Evolutionary conservation across 169 alveolate genomes (phyloP).

Genomic region (Plasmodium vinckei): DNA sequence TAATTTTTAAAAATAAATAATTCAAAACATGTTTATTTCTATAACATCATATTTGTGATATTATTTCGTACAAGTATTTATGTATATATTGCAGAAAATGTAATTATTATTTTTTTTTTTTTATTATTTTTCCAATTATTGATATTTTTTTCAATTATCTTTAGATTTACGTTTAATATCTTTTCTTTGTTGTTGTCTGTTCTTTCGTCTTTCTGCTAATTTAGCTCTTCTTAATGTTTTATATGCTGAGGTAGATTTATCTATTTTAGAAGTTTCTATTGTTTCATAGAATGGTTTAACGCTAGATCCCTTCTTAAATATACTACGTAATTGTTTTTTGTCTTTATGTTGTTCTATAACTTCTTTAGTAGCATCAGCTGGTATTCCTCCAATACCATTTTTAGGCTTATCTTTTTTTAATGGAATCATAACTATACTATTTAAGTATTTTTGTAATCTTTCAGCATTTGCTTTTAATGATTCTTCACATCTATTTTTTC

Average conservation of each 20-base stretch:
- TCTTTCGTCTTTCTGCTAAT: slow-evolving; percentile 47
- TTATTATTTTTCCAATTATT: background rate
- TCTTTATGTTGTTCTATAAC: slow-evolving; percentile 78
- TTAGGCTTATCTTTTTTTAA: slow-evolving; percentile 93
- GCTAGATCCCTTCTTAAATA: slow-evolving; percentile 40
- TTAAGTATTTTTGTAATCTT: slow-evolving; percentile 95
- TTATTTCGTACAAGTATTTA: background rate
- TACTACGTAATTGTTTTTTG: slow-evolving; percentile 75
- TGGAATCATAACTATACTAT: slow-evolving; percentile 96
- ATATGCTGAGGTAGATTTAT: slow-evolving; percentile 32
- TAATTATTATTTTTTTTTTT: background rate
- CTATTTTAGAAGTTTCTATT: slow-evolving; percentile 55
- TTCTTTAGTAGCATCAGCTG: slow-evolving; percentile 91
- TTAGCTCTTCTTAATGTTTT: slow-evolving; percentile 73
- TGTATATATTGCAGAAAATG: background rate
- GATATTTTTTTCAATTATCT: slow-evolving; percentile 12
- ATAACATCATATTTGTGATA: background rate
- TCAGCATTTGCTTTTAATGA: slow-evolving; percentile 94
- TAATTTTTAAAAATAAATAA: background rate
- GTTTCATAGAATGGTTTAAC: slow-evolving; percentile 50
- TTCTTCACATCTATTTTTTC: slow-evolving; percentile 96
- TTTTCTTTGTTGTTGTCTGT: slow-evolving; percentile 56
- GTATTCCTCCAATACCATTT: slow-evolving; percentile 97
- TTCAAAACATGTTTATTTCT: too few species aligned
- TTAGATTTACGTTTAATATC: slow-evolving; percentile 34